These are phyloP conservation scores for Cadophora sp. DNA, from an alignment of 2,329 filamentous ascomycete species.

Conservation along the genomic window DNA sequence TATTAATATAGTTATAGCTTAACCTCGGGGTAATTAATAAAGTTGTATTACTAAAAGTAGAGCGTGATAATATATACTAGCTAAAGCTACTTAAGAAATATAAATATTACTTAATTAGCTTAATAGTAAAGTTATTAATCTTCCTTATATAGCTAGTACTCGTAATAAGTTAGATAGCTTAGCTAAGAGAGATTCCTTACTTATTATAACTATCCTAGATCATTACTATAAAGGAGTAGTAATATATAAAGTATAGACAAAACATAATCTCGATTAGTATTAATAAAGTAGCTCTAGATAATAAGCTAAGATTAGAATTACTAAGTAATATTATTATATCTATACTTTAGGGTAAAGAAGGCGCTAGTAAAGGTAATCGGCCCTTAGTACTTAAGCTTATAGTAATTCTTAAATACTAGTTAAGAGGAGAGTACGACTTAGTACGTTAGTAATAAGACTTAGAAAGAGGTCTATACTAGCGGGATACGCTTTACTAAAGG, in stretches of 20 bases:
- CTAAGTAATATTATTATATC: conserved; percentile 22
- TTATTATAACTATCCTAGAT: conserved; percentile 22
- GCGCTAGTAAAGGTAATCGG: conserved; percentile 24
- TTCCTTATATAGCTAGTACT: conserved; percentile 20
- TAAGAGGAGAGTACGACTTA: conserved; percentile 6
- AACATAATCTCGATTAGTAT: conserved; percentile 32
- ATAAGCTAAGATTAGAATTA: conserved; percentile 11
- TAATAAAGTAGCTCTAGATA: conserved; percentile 19
- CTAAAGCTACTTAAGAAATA: conserved; percentile 33
- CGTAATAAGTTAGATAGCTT: conserved; percentile 27
- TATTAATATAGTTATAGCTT: conserved; percentile 23
- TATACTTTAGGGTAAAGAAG: conserved; percentile 24
- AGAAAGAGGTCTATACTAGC: not conserved
- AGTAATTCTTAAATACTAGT: conserved; percentile 11
- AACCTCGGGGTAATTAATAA: conserved; percentile 23
- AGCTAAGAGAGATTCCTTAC: conserved; percentile 25
- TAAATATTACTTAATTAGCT: conserved; percentile 12
- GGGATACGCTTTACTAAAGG: not conserved
- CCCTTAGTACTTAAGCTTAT: conserved; percentile 3
- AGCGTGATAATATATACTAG: conserved; percentile 19
- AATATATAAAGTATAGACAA: conserved; percentile 25
- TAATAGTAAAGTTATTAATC: conserved; percentile 23
- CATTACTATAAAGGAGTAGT: conserved; percentile 28
- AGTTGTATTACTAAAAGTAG: no score
- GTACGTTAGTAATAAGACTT: not conserved